Conservation (phyloP, 306 rosid genomes). For the Luffa aegyptiaca region DNA sequence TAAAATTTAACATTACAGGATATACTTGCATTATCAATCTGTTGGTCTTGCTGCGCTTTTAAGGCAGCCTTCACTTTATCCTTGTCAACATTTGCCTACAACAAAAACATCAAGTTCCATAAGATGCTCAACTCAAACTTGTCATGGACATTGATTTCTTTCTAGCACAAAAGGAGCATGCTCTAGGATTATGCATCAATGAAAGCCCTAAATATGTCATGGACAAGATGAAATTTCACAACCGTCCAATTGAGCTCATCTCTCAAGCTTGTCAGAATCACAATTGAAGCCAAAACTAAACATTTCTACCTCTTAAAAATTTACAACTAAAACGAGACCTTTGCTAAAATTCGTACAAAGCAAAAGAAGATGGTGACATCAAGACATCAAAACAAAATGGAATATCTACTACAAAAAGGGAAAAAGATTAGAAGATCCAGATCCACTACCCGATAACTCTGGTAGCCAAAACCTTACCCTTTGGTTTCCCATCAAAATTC, state of each 20-base stretch:
- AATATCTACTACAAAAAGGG: too few species aligned
- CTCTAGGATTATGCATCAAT: background rate
- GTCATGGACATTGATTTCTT: too few species aligned
- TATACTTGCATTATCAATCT: slow-evolving; percentile 74
- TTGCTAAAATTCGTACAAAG: too few species aligned
- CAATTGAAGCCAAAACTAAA: background rate
- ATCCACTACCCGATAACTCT: background rate
- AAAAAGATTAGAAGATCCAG: background rate
- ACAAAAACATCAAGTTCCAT: slow-evolving; percentile 1
- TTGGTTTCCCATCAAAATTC: too few species aligned
- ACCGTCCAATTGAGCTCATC: background rate
- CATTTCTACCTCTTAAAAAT: background rate
- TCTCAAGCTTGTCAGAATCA: background rate
- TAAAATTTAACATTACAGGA: background rate
- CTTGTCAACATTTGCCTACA: slow-evolving; percentile 77
- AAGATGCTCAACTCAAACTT: background rate
- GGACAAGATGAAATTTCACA: background rate
- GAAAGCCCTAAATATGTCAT: background rate
- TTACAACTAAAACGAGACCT: background rate
- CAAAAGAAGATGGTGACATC: background rate
- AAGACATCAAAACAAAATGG: background rate
- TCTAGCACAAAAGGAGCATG: too few species aligned
- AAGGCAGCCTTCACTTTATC: slow-evolving; percentile 96
- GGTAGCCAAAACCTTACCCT: too few species aligned
- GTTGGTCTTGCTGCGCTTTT: slow-evolving; percentile 82